A percentile compares a stretch with the other conserved stretches of the same genome.
phyloP scores from a whole-genome alignment of 2,329 filamentous ascomycete genomes.

The Colletotrichum acutatum region DNA sequence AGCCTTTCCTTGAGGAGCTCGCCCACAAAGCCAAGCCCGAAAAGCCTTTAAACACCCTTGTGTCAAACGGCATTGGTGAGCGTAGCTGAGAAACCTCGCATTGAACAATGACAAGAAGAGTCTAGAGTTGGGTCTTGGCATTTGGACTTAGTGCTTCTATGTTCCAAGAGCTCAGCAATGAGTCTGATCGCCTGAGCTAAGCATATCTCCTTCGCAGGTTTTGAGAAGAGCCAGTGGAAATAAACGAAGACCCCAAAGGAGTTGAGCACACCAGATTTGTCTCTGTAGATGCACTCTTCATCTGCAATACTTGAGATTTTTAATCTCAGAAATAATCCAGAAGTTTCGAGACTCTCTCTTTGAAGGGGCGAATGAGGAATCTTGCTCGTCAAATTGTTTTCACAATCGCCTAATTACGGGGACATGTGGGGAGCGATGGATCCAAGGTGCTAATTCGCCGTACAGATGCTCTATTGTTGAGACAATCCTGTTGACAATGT shows the following conservation, averaged over 20 bases:
- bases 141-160: too few species aligned
- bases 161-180: too few species aligned
- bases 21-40: background rate
- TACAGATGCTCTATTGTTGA: background rate
- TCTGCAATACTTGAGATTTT: too few species aligned
- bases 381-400: background rate
- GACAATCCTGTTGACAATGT: background rate
- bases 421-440: background rate
- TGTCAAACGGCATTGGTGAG: background rate
- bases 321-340: too few species aligned
- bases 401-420: background rate
- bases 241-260: too few species aligned
- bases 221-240: too few species aligned
- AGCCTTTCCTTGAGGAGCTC: background rate
- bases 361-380: background rate
- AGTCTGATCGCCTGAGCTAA: too few species aligned
- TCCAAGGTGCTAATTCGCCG: background rate
- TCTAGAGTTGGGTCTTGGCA: too few species aligned
- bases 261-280: too few species aligned
- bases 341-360: too few species aligned
- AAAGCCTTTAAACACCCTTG: background rate
- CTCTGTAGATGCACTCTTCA: too few species aligned
- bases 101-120: background rate
- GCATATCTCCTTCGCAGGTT: too few species aligned
- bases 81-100: fast-evolving